A percentile compares a stretch with the other conserved stretches of the same genome.
Conservation (phyloP, 2,329 filamentous ascomycete genomes). For the Diaporthe aspalathi region DNA sequence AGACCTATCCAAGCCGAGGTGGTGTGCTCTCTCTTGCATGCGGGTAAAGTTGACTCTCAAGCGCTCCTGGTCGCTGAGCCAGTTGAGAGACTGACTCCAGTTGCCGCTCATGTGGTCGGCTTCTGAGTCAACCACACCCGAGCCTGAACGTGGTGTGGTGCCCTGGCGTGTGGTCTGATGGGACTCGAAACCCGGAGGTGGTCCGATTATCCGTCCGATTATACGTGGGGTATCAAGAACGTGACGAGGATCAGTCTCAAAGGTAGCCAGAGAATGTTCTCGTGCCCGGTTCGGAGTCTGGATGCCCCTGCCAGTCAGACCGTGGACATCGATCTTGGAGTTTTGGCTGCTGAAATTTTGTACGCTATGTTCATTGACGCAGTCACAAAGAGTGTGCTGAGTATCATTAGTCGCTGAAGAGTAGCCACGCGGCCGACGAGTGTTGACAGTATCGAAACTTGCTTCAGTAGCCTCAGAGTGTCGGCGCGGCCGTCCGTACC, state of each 20-base stretch:
- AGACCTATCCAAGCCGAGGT: constrained; percentile 17
- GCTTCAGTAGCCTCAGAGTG: constrained; percentile 16
- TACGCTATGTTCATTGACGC: neutral
- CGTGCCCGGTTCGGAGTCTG: neutral
- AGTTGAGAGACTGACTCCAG: constrained; percentile 20
- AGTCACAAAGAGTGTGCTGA: neutral
- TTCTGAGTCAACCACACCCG: neutral
- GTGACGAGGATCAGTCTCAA: neutral
- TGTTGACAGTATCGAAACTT: constrained; percentile 4
- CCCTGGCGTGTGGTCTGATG: neutral
- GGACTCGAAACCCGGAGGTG: constrained; percentile 12
- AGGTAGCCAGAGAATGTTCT: neutral
- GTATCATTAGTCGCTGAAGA: constrained; percentile 16
- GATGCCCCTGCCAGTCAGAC: neutral
- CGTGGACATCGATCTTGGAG: neutral
- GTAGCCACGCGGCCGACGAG: neutral
- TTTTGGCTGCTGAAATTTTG: neutral
- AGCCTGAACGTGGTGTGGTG: neutral
- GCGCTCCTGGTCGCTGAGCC: constrained; percentile 33
- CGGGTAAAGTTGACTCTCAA: constrained; percentile 25
- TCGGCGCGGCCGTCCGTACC: neutral
- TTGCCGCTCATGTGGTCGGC: neutral
- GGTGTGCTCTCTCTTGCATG: constrained; percentile 22
- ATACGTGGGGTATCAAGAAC: neutral
- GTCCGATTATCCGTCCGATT: neutral